These are phyloP conservation scores for Leucocoprinus leucothites DNA, from an alignment of 768 basidiomycete species.

Conservation along the genomic window DNA sequence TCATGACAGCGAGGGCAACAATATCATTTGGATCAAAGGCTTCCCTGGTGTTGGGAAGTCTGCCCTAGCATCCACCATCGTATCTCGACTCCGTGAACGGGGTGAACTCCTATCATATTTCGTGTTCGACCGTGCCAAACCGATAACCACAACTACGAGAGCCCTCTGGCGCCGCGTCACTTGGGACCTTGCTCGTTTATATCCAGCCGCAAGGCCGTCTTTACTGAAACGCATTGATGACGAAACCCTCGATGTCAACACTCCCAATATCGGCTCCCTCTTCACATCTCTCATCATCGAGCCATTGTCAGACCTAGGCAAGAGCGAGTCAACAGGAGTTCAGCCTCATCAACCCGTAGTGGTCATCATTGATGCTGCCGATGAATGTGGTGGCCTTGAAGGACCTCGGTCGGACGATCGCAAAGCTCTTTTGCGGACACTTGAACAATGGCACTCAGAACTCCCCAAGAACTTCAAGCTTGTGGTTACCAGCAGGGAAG, in stretches of 20 bases:
- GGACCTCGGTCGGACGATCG: constrained; percentile 15
- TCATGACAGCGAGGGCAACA: constrained; percentile 15
- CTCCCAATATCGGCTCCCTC: constrained; percentile 8
- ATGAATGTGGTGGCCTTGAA: constrained; percentile 24
- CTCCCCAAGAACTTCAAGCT: constrained; percentile 21
- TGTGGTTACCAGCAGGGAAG: constrained; percentile 22
- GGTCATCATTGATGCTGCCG: constrained; percentile 28
- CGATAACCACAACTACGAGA: too few relatives aligned
- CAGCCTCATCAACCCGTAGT: constrained; percentile 10
- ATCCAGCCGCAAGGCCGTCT: too few relatives aligned
- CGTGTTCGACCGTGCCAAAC: too few relatives aligned
- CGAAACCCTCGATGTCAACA: too few relatives aligned
- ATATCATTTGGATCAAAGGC: constrained; percentile 22
- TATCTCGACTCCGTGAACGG: not conserved
- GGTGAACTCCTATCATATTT: too few relatives aligned
- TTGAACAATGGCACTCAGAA: constrained; percentile 16
- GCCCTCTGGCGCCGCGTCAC: too few relatives aligned
- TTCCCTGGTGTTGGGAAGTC: constrained; percentile 24
- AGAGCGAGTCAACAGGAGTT: not conserved
- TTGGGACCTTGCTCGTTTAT: too few relatives aligned
- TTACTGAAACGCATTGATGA: too few relatives aligned
- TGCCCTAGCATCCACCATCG: constrained; percentile 16
- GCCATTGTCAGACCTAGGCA: constrained; percentile 15
- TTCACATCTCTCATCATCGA: constrained; percentile 20
- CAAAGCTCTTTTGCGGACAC: constrained; percentile 17